Conservation (phyloP, 495 filamentous ascomycete species). For the Hypomontagnella submonticulosa region DNA sequence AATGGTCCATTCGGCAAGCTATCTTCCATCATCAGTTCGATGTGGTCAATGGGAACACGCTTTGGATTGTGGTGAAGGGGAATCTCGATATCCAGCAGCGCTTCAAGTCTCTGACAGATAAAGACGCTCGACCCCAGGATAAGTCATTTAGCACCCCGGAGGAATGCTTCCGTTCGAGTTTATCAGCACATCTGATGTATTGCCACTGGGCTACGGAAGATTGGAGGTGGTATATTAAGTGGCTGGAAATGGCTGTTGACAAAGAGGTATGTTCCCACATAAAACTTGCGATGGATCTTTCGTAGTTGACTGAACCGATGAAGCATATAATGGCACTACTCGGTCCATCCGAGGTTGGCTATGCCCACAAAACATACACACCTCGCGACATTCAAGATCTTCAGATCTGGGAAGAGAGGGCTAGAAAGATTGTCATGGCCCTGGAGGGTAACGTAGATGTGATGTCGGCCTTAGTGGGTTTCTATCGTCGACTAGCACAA, state of each 20-base stretch:
- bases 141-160: slow-evolving; percentile 42
- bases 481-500: slow-evolving; percentile 48
- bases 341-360: slow-evolving; percentile 29
- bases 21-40: slow-evolving; percentile 61
- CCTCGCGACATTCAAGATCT: slow-evolving; percentile 49
- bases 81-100: slow-evolving; percentile 48
- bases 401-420: slow-evolving; percentile 53
- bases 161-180: slow-evolving; percentile 48
- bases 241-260: slow-evolving; percentile 52
- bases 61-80: slow-evolving; percentile 56
- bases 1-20: slow-evolving; percentile 58
- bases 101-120: slow-evolving; percentile 49
- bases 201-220: slow-evolving; percentile 56
- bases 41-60: slow-evolving; percentile 47
- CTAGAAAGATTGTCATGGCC: slow-evolving; percentile 49
- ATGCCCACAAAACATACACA: slow-evolving; percentile 39
- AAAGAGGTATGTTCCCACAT: slow-evolving; percentile 39
- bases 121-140: slow-evolving; percentile 42
- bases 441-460: slow-evolving; percentile 55
- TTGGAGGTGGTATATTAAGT: slow-evolving; percentile 57
- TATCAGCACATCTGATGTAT: slow-evolving; percentile 51
- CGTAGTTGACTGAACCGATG: too few species aligned
- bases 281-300: too few species aligned
- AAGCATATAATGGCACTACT: slow-evolving; percentile 39
- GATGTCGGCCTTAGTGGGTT: slow-evolving; percentile 47